Evolutionary conservation across 179 eudicot species (phyloP).

Genomic region (Vitellaria paradoxa): DNA sequence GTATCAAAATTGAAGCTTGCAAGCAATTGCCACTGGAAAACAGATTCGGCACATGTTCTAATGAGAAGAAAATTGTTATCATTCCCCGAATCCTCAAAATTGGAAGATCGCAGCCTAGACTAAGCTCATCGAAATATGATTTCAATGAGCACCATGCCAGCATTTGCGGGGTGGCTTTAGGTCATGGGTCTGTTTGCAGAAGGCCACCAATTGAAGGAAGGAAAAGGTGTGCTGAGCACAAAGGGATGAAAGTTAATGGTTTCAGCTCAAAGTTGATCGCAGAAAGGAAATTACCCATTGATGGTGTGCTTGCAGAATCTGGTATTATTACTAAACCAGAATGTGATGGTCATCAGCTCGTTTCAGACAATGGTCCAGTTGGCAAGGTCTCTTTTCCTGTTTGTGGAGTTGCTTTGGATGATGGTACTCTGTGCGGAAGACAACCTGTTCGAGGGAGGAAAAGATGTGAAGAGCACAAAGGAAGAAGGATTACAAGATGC

Average conservation of each 20-base stretch:
- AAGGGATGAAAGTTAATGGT: conserved; percentile 63
- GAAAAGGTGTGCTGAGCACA: conserved; percentile 70
- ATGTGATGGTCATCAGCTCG: no score
- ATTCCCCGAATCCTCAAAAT: conserved; percentile 53
- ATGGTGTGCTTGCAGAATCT: background rate
- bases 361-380: background rate
- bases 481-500: conserved; percentile 33
- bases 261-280: conserved; percentile 12
- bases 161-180: conserved; percentile 62
- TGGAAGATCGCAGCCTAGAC: conserved; percentile 50
- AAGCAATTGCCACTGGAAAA: conserved; percentile 21
- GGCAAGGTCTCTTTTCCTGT: conserved; percentile 18
- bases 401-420: conserved; percentile 55
- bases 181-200: conserved; percentile 56
- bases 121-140: conserved; percentile 31
- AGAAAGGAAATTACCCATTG: conserved; percentile 5
- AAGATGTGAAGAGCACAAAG: conserved; percentile 78
- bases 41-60: conserved; percentile 15
- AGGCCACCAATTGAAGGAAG: conserved; percentile 52
- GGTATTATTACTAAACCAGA: no score
- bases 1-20: conserved; percentile 57
- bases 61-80: conserved; percentile 21
- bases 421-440: conserved; percentile 50
- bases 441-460: conserved; percentile 54
- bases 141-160: conserved; percentile 10